A percentile compares a stretch with the other conserved stretches of the same genome.
Conservation (phyloP, 768 basidiomycete species). For the Agaricus blazei region DNA sequence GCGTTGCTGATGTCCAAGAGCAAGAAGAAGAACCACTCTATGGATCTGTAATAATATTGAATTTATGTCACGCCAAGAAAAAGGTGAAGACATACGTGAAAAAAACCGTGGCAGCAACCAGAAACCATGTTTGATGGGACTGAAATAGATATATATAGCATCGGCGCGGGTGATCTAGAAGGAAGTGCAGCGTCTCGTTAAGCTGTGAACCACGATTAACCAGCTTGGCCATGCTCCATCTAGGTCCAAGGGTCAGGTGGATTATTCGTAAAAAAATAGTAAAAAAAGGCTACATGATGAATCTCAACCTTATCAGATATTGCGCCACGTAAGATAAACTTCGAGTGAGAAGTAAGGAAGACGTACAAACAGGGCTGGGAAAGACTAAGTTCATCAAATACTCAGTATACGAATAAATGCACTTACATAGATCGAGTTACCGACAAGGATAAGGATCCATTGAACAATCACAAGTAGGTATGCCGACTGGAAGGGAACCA, state of each 20-base stretch:
- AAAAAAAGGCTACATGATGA: too few species aligned
- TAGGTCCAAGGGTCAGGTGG: constrained; percentile 18
- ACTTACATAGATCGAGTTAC: too few species aligned
- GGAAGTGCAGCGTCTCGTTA: constrained; percentile 46
- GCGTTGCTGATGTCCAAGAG: constrained; percentile 34
- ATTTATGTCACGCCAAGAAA: not conserved
- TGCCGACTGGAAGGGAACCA: constrained; percentile 67
- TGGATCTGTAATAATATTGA: constrained; percentile 26
- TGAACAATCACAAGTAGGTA: constrained; percentile 53
- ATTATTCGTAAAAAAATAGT: too few species aligned
- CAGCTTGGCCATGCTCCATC: constrained; percentile 59
- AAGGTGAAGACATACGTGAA: constrained; percentile 41
- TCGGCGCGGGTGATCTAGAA: constrained; percentile 73
- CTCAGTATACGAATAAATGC: too few species aligned
- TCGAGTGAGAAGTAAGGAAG: not conserved
- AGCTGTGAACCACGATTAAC: constrained; percentile 37
- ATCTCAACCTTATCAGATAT: too few species aligned
- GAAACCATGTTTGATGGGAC: constrained; percentile 72
- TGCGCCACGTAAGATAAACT: not conserved
- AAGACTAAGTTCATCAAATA: too few species aligned
- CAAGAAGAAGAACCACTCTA: constrained; percentile 45
- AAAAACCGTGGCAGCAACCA: constrained; percentile 46
- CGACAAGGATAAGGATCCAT: too few species aligned
- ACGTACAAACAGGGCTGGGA: constrained; percentile 30
- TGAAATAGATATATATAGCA: constrained; percentile 53